Conservation (phyloP, 176 grass and related monocot genomes). For the Otatea glauca region DNA sequence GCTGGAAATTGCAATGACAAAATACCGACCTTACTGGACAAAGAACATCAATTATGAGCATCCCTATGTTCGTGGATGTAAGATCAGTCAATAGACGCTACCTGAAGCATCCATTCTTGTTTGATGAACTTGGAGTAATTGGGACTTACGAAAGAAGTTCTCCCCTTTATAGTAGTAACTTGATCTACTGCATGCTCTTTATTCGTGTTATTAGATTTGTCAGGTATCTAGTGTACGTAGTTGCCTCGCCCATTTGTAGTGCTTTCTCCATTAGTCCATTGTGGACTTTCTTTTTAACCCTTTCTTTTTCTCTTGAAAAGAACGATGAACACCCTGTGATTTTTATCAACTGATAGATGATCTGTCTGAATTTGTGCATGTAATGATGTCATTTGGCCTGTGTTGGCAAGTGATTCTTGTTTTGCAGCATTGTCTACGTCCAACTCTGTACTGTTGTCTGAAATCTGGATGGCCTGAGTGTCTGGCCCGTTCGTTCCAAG, state of each 20-base stretch:
- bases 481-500: background rate
- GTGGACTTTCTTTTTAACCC: background rate
- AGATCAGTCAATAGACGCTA: constrained; percentile 26
- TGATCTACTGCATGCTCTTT: background rate
- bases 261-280: background rate
- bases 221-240: constrained; percentile 23
- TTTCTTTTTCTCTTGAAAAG: background rate
- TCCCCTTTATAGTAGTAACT: background rate
- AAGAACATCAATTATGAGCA: constrained; percentile 50
- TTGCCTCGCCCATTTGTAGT: constrained; percentile 17
- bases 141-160: background rate
- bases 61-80: constrained; percentile 32
- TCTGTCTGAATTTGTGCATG: background rate
- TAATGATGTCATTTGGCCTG: background rate
- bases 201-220: background rate
- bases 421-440: background rate
- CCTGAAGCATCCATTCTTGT: background rate
- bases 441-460: background rate
- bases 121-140: background rate
- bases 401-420: background rate
- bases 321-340: constrained; percentile 1
- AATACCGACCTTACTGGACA: constrained; percentile 47
- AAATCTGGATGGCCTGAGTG: background rate
- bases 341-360: background rate
- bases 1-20: constrained; percentile 50